Percentiles rank a stretch among this genome's conserved stretches.
Conservation (phyloP, 345 rosid genomes). For the Pistacia integerrima region DNA sequence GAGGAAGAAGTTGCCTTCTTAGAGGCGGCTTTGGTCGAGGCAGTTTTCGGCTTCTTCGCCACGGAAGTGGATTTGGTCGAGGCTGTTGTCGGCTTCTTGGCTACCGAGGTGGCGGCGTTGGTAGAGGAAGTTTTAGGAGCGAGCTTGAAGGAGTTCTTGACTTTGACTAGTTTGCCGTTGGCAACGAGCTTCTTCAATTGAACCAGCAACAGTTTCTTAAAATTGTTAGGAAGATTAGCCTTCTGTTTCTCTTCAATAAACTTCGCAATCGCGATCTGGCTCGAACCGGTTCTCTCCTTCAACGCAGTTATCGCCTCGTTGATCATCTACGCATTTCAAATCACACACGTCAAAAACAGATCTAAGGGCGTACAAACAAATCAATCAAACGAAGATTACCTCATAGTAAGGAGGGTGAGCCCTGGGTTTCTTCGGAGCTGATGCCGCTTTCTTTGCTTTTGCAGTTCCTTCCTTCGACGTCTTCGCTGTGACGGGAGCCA, state of each 20-base stretch:
- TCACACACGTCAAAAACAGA: not conserved
- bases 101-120: not conserved
- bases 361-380: not conserved
- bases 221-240: constrained; percentile 37
- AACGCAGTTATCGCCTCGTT: constrained; percentile 43
- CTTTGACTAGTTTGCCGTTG: constrained; percentile 47
- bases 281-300: constrained; percentile 61
- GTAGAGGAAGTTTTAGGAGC: constrained; percentile 21
- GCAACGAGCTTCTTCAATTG: constrained; percentile 49
- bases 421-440: constrained; percentile 18
- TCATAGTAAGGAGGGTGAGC: constrained; percentile 51
- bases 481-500: constrained; percentile 22
- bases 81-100: constrained; percentile 15
- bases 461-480: not conserved
- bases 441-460: constrained; percentile 17
- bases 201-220: constrained; percentile 45
- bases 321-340: constrained; percentile 41
- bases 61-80: not conserved
- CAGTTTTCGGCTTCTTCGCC: constrained; percentile 2
- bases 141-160: constrained; percentile 54
- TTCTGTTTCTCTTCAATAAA: constrained; percentile 54
- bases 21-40: not conserved
- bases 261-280: constrained; percentile 58
- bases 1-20: constrained; percentile 9
- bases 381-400: constrained; percentile 11